Evolutionary conservation across 2,329 filamentous ascomycete genomes (phyloP).

Genomic region (Ramichloridium luteum): DNA sequence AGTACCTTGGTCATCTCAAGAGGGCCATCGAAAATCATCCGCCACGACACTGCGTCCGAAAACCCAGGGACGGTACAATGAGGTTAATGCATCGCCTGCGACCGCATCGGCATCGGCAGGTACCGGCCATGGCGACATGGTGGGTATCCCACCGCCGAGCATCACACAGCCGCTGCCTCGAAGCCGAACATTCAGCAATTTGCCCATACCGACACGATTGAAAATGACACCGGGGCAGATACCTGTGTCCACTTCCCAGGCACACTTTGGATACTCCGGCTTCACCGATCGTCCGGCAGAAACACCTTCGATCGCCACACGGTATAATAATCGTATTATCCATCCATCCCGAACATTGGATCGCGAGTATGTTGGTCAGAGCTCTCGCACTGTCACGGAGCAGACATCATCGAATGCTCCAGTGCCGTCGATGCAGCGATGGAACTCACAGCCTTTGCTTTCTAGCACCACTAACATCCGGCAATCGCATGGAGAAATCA

Average conservation of each 20-base stretch:
- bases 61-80: slow-evolving; percentile 3
- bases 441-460: slow-evolving; percentile 23
- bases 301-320: slow-evolving; percentile 8
- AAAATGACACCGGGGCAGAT: slow-evolving; percentile 12
- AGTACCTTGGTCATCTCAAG: not conserved
- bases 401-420: slow-evolving; percentile 13
- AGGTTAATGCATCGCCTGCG: slow-evolving; percentile 6
- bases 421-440: slow-evolving; percentile 17
- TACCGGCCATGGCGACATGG: slow-evolving; percentile 12
- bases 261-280: slow-evolving; percentile 20
- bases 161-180: slow-evolving; percentile 25
- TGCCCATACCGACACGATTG: slow-evolving; percentile 19
- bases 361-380: slow-evolving; percentile 10
- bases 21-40: slow-evolving; percentile 3
- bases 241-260: slow-evolving; percentile 15
- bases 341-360: slow-evolving; percentile 17
- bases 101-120: slow-evolving; percentile 2
- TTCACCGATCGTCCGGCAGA: not conserved
- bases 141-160: slow-evolving; percentile 23
- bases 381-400: slow-evolving; percentile 7
- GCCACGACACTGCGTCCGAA: slow-evolving; percentile 6
- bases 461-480: slow-evolving; percentile 14
- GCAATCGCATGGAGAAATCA: slow-evolving; percentile 19
- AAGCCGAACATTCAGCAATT: slow-evolving; percentile 26
- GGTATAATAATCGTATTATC: slow-evolving; percentile 16